These are phyloP conservation scores for Sporisorium sorghi DNA, from an alignment of 1,284 basidiomycete species.

Conservation along the genomic window DNA sequence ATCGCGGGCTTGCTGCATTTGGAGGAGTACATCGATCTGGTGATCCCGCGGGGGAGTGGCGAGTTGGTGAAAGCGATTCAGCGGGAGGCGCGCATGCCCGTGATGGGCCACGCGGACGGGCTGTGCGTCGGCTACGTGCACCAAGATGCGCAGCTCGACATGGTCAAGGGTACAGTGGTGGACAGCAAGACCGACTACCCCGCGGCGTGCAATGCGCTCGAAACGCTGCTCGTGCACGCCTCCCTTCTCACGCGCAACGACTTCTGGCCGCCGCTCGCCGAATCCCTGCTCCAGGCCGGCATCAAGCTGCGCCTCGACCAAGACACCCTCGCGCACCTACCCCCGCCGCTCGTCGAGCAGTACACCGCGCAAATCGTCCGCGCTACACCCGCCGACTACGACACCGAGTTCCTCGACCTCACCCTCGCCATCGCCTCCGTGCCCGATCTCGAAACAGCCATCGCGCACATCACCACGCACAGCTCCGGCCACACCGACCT, in stretches of 20 bases:
- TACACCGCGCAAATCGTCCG: slow-evolving; percentile 53
- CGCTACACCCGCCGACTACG: slow-evolving; percentile 75
- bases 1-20: slow-evolving; percentile 86
- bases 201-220: slow-evolving; percentile 93
- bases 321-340: slow-evolving; percentile 24
- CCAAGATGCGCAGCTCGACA: slow-evolving; percentile 80
- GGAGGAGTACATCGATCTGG: slow-evolving; percentile 93
- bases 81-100: slow-evolving; percentile 88
- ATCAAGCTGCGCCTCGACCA: slow-evolving; percentile 86
- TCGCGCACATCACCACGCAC: slow-evolving; percentile 89
- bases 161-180: slow-evolving; percentile 82
- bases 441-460: slow-evolving; percentile 79
- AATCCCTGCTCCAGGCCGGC: slow-evolving; percentile 76
- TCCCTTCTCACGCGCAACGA: slow-evolving; percentile 59
- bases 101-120: slow-evolving; percentile 99
- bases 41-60: slow-evolving; percentile 95
- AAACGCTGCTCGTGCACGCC: slow-evolving; percentile 88
- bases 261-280: slow-evolving; percentile 83
- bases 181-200: slow-evolving; percentile 98
- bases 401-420: slow-evolving; percentile 80
- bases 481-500: slow-evolving; percentile 95
- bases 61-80: slow-evolving; percentile 89
- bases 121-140: slow-evolving; percentile 91
- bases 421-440: slow-evolving; percentile 78
- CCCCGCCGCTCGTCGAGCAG: slow-evolving; percentile 30